Evolutionary conservation across 768 basidiomycete genomes (phyloP).

Genomic region (Postia placenta): DNA sequence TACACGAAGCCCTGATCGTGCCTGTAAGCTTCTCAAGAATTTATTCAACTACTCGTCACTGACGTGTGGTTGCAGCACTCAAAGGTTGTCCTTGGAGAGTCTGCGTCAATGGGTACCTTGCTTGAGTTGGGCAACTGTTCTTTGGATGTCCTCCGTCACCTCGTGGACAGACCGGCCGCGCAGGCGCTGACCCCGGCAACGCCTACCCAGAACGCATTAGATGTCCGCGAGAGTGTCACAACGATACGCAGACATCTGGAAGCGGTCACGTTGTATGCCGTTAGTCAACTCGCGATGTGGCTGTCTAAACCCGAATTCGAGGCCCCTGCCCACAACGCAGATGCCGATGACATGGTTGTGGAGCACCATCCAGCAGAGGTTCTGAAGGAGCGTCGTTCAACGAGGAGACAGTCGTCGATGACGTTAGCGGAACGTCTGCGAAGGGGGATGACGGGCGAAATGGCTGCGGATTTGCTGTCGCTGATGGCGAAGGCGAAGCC

Average conservation of each 20-base stretch:
- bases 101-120: slow-evolving; percentile 79
- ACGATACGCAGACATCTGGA: slow-evolving; percentile 63
- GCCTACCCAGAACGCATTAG: slow-evolving; percentile 36
- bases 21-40: slow-evolving; percentile 46
- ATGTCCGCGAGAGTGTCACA: slow-evolving; percentile 50
- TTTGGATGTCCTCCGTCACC: slow-evolving; percentile 64
- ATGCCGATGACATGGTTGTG: slow-evolving; percentile 34
- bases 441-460: slow-evolving; percentile 76
- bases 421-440: slow-evolving; percentile 60
- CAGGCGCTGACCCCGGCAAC: slow-evolving; percentile 41
- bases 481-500: slow-evolving; percentile 61
- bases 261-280: slow-evolving; percentile 59
- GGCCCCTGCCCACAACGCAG: slow-evolving; percentile 31
- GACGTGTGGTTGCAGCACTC: slow-evolving; percentile 53
- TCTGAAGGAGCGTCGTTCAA: slow-evolving; percentile 35
- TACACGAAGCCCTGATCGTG: slow-evolving; percentile 59
- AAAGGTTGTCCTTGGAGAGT: slow-evolving; percentile 77
- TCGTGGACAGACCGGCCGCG: slow-evolving; percentile 54
- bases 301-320: slow-evolving; percentile 69
- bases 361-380: slow-evolving; percentile 6
- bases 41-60: background rate
- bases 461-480: slow-evolving; percentile 65
- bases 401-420: slow-evolving; percentile 35
- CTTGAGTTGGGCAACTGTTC: slow-evolving; percentile 80
- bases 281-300: slow-evolving; percentile 78